These are phyloP conservation scores for Populus deltoides DNA, from an alignment of 345 rosid genomes.

Conservation along the genomic window DNA sequence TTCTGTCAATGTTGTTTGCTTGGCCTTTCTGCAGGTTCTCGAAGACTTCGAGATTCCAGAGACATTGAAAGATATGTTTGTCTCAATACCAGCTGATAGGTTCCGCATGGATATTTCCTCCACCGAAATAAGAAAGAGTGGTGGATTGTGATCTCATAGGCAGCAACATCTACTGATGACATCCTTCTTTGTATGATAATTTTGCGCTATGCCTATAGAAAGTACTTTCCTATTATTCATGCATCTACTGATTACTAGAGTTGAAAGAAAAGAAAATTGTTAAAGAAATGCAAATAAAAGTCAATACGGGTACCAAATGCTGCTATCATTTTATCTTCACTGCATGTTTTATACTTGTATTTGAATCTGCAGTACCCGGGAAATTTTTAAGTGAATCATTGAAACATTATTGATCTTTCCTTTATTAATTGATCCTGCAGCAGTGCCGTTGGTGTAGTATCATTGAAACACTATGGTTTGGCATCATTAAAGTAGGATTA, in stretches of 20 bases:
- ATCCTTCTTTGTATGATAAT: neutral
- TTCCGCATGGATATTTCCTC: slow-evolving; percentile 83
- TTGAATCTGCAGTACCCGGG: too few relatives aligned
- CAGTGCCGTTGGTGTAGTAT: too few relatives aligned
- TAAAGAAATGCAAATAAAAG: neutral
- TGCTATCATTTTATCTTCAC: too few relatives aligned
- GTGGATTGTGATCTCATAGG: slow-evolving; percentile 14
- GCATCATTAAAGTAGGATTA: too few relatives aligned
- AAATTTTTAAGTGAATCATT: too few relatives aligned
- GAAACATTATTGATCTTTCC: too few relatives aligned
- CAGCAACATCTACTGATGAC: neutral
- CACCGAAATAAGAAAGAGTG: slow-evolving; percentile 53
- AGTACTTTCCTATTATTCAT: too few relatives aligned
- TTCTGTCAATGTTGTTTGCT: neutral
- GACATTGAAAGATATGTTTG: slow-evolving; percentile 60
- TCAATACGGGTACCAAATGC: too few relatives aligned
- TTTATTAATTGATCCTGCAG: too few relatives aligned
- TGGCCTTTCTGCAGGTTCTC: slow-evolving; percentile 53
- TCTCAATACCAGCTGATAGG: slow-evolving; percentile 57
- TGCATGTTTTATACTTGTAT: too few relatives aligned
- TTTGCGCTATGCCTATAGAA: too few relatives aligned
- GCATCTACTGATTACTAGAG: neutral
- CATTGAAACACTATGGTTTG: too few relatives aligned
- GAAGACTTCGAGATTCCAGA: slow-evolving; percentile 78
- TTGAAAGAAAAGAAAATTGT: neutral